Conservation (phyloP, 768 basidiomycete species). For the Collybiopsis luxurians region DNA sequence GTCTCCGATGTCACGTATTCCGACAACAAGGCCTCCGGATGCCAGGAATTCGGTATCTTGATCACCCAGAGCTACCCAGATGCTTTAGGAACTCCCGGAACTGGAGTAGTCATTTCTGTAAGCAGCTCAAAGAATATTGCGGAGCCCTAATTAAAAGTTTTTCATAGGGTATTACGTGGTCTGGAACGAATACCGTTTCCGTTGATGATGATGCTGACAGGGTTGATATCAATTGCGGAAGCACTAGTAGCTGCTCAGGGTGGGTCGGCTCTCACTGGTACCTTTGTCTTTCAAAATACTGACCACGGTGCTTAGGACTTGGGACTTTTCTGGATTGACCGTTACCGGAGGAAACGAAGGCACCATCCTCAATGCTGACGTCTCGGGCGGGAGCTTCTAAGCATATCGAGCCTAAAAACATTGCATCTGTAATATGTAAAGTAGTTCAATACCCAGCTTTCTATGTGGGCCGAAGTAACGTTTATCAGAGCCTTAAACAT, state of each 20-base stretch:
- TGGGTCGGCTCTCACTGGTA: background rate
- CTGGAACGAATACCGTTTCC: conserved; percentile 6
- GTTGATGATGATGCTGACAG: conserved; percentile 1
- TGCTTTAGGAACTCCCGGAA: conserved; percentile 4
- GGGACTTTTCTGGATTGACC: conserved; percentile 2
- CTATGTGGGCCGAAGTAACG: no score
- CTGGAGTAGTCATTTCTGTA: conserved; percentile 4
- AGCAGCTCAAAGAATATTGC: background rate
- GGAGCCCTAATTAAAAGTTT: background rate
- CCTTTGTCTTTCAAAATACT: background rate
- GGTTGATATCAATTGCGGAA: conserved; percentile 8
- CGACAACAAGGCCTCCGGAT: conserved; percentile 5
- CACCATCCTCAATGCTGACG: conserved; percentile 1
- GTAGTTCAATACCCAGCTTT: no score
- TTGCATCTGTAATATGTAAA: no score
- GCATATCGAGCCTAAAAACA: no score
- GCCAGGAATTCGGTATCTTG: conserved; percentile 4
- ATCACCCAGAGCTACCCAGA: conserved; percentile 6
- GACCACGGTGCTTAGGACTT: background rate
- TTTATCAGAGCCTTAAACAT: no score
- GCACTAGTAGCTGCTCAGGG: conserved; percentile 4
- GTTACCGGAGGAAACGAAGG: conserved; percentile 1
- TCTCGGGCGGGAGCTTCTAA: conserved; percentile 6
- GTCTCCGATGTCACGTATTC: background rate
- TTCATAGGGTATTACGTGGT: background rate